phyloP scores from a whole-genome alignment of 441 rosid genomes.

The Brassica balearica region DNA sequence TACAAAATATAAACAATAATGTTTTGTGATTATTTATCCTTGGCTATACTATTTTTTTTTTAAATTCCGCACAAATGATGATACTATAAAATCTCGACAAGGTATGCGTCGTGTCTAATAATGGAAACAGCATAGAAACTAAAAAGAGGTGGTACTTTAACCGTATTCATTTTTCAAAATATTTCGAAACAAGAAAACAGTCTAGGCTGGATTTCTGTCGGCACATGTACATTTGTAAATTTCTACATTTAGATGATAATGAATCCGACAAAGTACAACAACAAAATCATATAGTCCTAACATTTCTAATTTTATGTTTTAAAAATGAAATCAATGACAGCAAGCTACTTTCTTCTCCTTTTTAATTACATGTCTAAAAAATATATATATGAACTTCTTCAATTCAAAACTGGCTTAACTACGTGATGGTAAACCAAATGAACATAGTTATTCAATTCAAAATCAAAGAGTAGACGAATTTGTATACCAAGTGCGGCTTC shows the following conservation, averaged over 20 bases:
- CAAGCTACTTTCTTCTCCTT: neutral
- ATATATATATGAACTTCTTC: neutral
- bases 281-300: slow-evolving; percentile 2
- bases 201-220: neutral
- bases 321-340: neutral
- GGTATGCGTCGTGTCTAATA: neutral
- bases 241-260: slow-evolving; percentile 17
- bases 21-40: neutral
- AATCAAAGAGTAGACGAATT: too few species aligned
- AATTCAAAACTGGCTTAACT: neutral
- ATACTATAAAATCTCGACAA: neutral
- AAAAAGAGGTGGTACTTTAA: neutral
- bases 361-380: neutral
- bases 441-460: neutral
- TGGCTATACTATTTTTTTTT: neutral
- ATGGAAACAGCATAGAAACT: neutral
- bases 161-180: neutral
- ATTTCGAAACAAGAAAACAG: neutral
- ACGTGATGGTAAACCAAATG: neutral
- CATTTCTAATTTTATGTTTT: neutral
- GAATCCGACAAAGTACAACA: neutral
- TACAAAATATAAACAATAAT: neutral
- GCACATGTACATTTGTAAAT: slow-evolving; percentile 2
- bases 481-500: neutral
- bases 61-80: neutral